These are phyloP conservation scores for Aphanomyces cochlioides DNA, from an alignment of 352 stramenopile species.

Conservation along the genomic window DNA sequence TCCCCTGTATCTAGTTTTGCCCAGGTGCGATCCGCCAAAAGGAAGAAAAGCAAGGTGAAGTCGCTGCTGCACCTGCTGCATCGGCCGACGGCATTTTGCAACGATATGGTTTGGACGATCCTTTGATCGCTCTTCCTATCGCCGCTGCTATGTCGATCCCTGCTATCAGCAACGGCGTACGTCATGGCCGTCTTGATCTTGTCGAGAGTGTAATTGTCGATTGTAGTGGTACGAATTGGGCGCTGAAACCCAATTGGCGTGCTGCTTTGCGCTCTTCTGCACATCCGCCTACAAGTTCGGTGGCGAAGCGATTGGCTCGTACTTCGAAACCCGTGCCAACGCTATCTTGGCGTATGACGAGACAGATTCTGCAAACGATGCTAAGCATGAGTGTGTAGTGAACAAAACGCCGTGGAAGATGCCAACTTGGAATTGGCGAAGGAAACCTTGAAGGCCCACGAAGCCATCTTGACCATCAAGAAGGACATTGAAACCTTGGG, in stretches of 20 bases:
- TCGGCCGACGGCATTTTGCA: constrained; percentile 45
- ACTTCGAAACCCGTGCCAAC: constrained; percentile 71
- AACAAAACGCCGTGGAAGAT: constrained; percentile 83
- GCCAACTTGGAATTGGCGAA: constrained; percentile 78
- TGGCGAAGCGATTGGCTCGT: constrained; percentile 74
- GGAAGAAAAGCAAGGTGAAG: constrained; percentile 49
- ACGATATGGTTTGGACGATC: constrained; percentile 71
- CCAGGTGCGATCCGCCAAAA: constrained; percentile 45
- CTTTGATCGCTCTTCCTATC: constrained; percentile 79
- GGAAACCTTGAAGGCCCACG: constrained; percentile 78
- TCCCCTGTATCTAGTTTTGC: not conserved
- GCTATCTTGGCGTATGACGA: constrained; percentile 64
- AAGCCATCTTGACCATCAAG: constrained; percentile 79
- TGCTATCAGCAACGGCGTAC: constrained; percentile 76
- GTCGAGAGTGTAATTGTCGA: constrained; percentile 37
- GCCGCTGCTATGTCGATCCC: constrained; percentile 67
- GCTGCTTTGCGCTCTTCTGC: constrained; percentile 83
- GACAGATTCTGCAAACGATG: not conserved
- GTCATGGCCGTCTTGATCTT: constrained; percentile 36
- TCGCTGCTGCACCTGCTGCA: constrained; percentile 39
- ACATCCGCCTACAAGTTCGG: constrained; percentile 85
- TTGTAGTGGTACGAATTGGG: constrained; percentile 77
- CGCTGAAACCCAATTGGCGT: constrained; percentile 78
- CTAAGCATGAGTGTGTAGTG: constrained; percentile 36
- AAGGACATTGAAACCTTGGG: constrained; percentile 76